Evolutionary conservation across 441 rosid genomes (phyloP).

Genomic region (Jatropha podagrica): DNA sequence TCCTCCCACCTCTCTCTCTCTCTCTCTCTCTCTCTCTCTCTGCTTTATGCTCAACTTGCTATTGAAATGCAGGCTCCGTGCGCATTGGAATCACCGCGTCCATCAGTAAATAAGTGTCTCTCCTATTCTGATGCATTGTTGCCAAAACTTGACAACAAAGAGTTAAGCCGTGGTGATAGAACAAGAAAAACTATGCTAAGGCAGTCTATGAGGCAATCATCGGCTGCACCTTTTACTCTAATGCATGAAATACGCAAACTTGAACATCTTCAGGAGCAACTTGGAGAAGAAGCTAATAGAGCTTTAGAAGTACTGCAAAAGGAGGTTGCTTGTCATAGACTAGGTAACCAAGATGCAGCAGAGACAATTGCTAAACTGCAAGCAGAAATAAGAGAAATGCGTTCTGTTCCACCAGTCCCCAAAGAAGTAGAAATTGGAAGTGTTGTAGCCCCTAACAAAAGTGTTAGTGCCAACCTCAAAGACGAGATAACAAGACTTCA

Average conservation of each 20-base stretch:
- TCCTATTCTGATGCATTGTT: conserved; percentile 68
- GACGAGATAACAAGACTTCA: conserved; percentile 97
- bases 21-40: background rate
- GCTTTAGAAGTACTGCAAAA: conserved; percentile 96
- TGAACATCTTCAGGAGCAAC: conserved; percentile 97
- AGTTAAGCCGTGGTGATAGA: conserved; percentile 44
- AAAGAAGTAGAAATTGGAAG: conserved; percentile 60
- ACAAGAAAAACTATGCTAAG: conserved; percentile 64
- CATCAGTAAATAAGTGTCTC: conserved; percentile 81
- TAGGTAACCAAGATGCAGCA: conserved; percentile 98
- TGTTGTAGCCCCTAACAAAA: conserved; percentile 63
- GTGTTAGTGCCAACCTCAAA: conserved; percentile 91
- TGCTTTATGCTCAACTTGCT: conserved; percentile 17
- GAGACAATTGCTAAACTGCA: conserved; percentile 96
- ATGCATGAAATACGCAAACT: conserved; percentile 99
- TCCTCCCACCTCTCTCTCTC: conserved; percentile 7
- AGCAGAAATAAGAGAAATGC: conserved; percentile 94
- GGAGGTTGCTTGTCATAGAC: conserved; percentile 95
- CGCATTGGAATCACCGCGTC: conserved; percentile 55
- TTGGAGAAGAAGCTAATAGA: conserved; percentile 92
- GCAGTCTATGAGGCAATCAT: conserved; percentile 91
- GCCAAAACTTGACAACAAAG: conserved; percentile 58
- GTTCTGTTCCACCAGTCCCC: conserved; percentile 49
- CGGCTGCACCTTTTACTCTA: conserved; percentile 91
- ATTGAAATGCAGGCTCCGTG: conserved; percentile 42